These are phyloP conservation scores for Penicillium canescens DNA, from an alignment of 495 filamentous ascomycete species.

Conservation along the genomic window DNA sequence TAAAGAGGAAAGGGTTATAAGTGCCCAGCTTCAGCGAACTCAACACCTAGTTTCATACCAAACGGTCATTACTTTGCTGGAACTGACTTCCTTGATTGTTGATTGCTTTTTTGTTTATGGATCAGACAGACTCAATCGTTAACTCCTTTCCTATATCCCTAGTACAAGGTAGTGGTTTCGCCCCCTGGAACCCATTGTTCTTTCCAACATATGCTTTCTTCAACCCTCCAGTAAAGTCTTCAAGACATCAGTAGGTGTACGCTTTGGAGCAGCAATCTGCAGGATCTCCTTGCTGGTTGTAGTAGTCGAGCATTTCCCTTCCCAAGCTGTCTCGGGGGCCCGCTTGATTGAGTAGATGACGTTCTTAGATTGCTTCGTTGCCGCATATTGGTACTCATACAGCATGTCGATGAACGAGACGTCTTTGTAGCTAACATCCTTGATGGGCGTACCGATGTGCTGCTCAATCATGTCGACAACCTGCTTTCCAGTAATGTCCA, in stretches of 20 bases:
- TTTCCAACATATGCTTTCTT: background rate
- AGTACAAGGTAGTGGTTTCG: too few species aligned
- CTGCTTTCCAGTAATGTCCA: slow-evolving; percentile 39
- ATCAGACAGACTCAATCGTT: too few species aligned
- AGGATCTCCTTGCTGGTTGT: slow-evolving; percentile 39
- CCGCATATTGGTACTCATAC: slow-evolving; percentile 14
- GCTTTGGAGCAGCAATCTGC: slow-evolving; percentile 28
- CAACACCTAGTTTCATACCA: too few species aligned
- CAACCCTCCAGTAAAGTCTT: slow-evolving; percentile 15
- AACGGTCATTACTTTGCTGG: too few species aligned
- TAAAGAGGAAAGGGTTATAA: too few species aligned
- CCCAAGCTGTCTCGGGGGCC: slow-evolving; percentile 20
- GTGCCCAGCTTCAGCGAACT: too few species aligned
- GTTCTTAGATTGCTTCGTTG: slow-evolving; percentile 19
- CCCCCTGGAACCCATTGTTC: too few species aligned
- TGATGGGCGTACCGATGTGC: slow-evolving; percentile 33
- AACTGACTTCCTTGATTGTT: too few species aligned
- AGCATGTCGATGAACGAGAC: slow-evolving; percentile 29
- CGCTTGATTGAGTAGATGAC: slow-evolving; percentile 27
- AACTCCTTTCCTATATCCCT: too few species aligned
- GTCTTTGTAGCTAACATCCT: slow-evolving; percentile 41
- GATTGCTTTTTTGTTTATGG: too few species aligned
- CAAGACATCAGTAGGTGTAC: slow-evolving; percentile 21
- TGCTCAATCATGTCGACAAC: slow-evolving; percentile 43
- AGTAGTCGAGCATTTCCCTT: slow-evolving; percentile 30